Conservation (phyloP, 202 grass and related monocot species). For the Zizania palustris region DNA sequence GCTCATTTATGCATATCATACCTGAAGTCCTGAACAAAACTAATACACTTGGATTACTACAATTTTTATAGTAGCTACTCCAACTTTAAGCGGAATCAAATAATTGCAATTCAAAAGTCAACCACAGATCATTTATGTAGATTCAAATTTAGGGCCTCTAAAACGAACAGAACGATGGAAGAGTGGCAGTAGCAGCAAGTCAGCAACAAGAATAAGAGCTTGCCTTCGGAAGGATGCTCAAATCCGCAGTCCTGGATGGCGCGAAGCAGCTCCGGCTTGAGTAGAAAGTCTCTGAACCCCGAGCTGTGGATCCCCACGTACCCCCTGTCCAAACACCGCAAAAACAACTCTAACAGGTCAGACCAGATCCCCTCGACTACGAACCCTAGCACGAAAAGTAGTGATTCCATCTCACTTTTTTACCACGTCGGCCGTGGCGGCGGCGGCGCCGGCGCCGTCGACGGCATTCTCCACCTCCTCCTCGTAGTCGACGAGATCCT, state of each 20-base stretch:
- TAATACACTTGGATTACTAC: background rate
- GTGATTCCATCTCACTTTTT: constrained; percentile 59
- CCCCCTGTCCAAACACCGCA: constrained; percentile 51
- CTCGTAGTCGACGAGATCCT: constrained; percentile 49
- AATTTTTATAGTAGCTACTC: background rate
- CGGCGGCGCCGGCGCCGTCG: constrained; percentile 57
- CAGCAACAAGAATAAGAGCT: constrained; percentile 16
- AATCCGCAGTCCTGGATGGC: too few relatives aligned
- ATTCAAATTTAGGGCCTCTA: background rate
- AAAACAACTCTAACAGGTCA: constrained; percentile 12
- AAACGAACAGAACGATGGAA: background rate
- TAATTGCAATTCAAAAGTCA: background rate
- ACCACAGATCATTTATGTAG: background rate
- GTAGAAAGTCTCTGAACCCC: constrained; percentile 78
- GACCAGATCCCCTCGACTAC: constrained; percentile 12
- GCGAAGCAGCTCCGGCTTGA: too few relatives aligned
- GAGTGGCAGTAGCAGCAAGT: too few relatives aligned
- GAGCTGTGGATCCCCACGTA: constrained; percentile 97
- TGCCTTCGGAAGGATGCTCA: constrained; percentile 90
- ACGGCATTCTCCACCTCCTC: constrained; percentile 67
- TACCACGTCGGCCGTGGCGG: constrained; percentile 46
- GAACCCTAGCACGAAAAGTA: constrained; percentile 26
- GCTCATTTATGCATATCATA: background rate
- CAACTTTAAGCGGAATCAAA: background rate
- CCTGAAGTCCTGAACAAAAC: background rate